phyloP scores from a whole-genome alignment of 257 asterid species.

The Penstemon davidsonii region DNA sequence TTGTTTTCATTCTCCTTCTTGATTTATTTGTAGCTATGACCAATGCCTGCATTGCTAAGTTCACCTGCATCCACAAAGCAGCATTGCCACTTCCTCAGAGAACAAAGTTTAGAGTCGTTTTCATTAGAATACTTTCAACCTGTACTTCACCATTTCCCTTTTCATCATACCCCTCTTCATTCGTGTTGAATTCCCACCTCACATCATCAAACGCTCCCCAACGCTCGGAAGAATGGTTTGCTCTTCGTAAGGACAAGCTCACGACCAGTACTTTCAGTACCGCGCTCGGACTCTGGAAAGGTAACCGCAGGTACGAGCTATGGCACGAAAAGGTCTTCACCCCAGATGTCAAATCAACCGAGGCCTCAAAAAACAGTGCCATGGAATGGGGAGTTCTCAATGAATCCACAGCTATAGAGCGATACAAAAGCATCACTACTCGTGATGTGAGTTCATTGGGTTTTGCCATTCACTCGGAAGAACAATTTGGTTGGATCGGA shows the following conservation, averaged over 20 bases:
- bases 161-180: constrained; percentile 40
- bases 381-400: constrained; percentile 95
- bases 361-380: constrained; percentile 48
- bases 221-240: constrained; percentile 94
- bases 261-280: constrained; percentile 95
- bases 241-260: constrained; percentile 86
- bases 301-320: constrained; percentile 76
- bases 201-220: constrained; percentile 71
- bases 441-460: constrained; percentile 76
- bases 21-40: constrained; percentile 38
- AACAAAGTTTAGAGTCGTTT: constrained; percentile 39
- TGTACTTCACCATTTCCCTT: constrained; percentile 42
- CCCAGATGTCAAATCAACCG: constrained; percentile 31
- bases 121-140: constrained; percentile 52
- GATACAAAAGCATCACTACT: constrained; percentile 83
- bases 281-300: constrained; percentile 91
- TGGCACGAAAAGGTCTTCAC: constrained; percentile 85
- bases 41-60: constrained; percentile 54
- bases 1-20: not conserved
- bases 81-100: constrained; percentile 44
- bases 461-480: constrained; percentile 75
- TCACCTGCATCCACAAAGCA: constrained; percentile 44
- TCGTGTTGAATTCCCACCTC: constrained; percentile 44
- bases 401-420: constrained; percentile 77
- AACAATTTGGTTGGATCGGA: constrained; percentile 71